A percentile compares a stretch with the other conserved stretches of the same genome.
Conservation (phyloP, 371 early-diverging fungal species). For the Mucor irregularis region DNA sequence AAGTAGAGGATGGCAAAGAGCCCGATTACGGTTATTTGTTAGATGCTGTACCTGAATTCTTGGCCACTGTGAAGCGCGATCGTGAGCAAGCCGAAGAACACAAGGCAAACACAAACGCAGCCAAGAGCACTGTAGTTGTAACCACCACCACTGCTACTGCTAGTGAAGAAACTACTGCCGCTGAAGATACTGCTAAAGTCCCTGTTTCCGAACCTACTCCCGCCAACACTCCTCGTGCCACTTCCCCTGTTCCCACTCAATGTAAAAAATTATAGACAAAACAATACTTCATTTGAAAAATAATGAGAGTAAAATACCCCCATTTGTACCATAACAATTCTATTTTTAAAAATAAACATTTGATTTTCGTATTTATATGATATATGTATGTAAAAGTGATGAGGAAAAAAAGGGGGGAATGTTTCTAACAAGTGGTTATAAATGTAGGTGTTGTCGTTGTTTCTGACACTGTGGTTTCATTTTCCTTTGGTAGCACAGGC, state of each 20-base stretch:
- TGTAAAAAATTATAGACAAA: too few species aligned
- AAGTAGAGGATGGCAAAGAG: neutral
- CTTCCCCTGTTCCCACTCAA: too few species aligned
- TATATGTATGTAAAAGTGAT: neutral
- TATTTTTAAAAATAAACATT: neutral
- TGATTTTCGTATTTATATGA: neutral
- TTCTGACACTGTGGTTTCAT: neutral
- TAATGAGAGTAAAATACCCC: neutral
- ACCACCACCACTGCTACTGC: neutral
- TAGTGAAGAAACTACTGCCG: neutral
- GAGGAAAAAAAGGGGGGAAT: too few species aligned
- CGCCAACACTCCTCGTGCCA: too few species aligned
- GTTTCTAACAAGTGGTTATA: neutral
- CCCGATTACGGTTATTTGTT: slow-evolving; percentile 14
- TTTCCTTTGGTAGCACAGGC: too few species aligned
- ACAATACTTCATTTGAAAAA: too few species aligned
- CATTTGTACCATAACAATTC: neutral
- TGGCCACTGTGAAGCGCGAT: slow-evolving; percentile 22
- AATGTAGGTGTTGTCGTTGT: neutral
- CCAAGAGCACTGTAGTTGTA: neutral
- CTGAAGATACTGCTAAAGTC: neutral
- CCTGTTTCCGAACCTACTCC: too few species aligned
- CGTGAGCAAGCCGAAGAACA: slow-evolving; percentile 25
- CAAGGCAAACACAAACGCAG: neutral
- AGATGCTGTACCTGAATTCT: slow-evolving; percentile 22